Evolutionary conservation across 768 basidiomycete species (phyloP), one percentile per base, ranked within the genome.

Genomic region (Suillus sp.): DNA sequence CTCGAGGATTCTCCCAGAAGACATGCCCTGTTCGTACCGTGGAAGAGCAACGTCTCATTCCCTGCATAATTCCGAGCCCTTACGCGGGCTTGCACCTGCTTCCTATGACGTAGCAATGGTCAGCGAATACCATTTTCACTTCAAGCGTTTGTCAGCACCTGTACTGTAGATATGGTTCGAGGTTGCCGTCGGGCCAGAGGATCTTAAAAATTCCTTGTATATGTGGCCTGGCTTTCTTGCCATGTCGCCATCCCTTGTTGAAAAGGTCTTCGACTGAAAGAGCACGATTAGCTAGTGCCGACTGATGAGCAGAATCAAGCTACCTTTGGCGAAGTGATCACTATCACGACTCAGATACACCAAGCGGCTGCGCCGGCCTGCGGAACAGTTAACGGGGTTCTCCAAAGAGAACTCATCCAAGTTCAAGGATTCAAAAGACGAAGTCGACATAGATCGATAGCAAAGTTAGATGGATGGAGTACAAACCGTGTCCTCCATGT

Each of bases 1-100:
- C 72, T 75, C 10, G 69, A 71, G 25, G 80, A 81, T 57, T 90
- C 88, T n/a, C 80, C 88, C 9, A 90, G 65, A 4, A 80, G 70
- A 67, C 88, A 90, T 10, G 73, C 76, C 58, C 87, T 80, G 59
- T 80, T 84, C 16, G 87, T 90, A n/a, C 88, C 88, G 71, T 90
- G 88, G 68, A 89, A 90, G 32, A 88, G 79, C 1, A 88, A 74
- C 65, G 81, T 81, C 71, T 89, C 88, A 65, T 84, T 84, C 43
- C 79, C 80, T 58, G 69, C 67, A 51, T 71, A 71, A 42, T 74
- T 71, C 54, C 63, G 71, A 38, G 68, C 69, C 62, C 60, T 68
- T 57, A 77, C 14, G 50, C 63, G 53, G 59, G 47, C 43, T 68
- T 78, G 69, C 57, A 78, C 75, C 61, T 47, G 64, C 38, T 66